These are phyloP conservation scores for Xylariomycetidae sp. DNA, from an alignment of 2,329 filamentous ascomycete species.

Conservation along the genomic window DNA sequence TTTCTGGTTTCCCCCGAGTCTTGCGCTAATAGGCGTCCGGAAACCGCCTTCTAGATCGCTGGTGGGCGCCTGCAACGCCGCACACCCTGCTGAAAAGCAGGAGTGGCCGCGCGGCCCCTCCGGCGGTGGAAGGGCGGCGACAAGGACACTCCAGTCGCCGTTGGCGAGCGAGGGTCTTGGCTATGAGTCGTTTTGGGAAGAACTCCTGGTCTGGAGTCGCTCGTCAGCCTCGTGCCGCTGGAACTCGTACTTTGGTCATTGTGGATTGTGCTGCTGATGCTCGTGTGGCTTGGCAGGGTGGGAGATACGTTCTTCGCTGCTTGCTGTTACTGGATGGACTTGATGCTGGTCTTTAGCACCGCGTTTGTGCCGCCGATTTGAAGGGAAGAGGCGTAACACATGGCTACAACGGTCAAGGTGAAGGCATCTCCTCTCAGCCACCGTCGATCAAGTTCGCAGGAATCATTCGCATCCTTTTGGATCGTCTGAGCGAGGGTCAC, in stretches of 20 bases:
- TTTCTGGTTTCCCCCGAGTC: slow-evolving; percentile 59
- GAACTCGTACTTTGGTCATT: slow-evolving; percentile 50
- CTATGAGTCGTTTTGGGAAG: slow-evolving; percentile 76
- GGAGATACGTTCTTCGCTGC: slow-evolving; percentile 23
- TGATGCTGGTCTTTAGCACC: slow-evolving; percentile 13
- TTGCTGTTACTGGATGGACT: slow-evolving; percentile 19
- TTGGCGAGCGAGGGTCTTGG: slow-evolving; percentile 49
- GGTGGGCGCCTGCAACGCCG: slow-evolving; percentile 24
- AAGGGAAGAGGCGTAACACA: slow-evolving; percentile 38
- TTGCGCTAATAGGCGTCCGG: slow-evolving; percentile 67
- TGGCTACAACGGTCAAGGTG: slow-evolving; percentile 44
- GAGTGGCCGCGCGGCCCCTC: slow-evolving; percentile 27
- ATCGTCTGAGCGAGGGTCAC: slow-evolving; percentile 33
- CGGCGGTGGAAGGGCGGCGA: slow-evolving; percentile 41
- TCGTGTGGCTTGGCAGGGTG: slow-evolving; percentile 12
- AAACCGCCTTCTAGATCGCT: slow-evolving; percentile 59
- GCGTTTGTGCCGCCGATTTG: slow-evolving; percentile 20
- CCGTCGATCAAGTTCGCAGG: slow-evolving; percentile 32
- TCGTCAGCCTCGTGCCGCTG: slow-evolving; percentile 67
- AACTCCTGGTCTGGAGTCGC: slow-evolving; percentile 64
- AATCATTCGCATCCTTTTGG: slow-evolving; percentile 30
- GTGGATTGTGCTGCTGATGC: slow-evolving; percentile 24
- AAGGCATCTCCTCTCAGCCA: slow-evolving; percentile 28
- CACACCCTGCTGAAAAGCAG: slow-evolving; percentile 47
- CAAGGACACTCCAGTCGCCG: slow-evolving; percentile 53